phyloP scores from a whole-genome alignment of 164 flowering plant species.

The Liriodendron chinense region DNA sequence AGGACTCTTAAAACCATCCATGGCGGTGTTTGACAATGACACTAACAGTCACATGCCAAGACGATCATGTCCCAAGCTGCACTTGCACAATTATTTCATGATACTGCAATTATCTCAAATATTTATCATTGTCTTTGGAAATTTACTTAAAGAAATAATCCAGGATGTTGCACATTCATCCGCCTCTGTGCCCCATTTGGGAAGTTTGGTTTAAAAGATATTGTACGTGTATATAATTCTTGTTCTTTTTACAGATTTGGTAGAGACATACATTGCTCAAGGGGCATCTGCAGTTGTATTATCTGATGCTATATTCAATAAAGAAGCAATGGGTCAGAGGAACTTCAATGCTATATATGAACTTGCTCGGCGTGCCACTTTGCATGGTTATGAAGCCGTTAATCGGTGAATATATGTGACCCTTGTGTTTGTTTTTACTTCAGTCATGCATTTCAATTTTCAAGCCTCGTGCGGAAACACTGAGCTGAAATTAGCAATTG shows the following conservation, averaged over 20 bases:
- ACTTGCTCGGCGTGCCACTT: constrained; percentile 45
- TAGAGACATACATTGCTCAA: constrained; percentile 40
- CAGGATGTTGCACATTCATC: neutral
- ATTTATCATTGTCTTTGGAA: neutral
- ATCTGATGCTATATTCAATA: constrained; percentile 76
- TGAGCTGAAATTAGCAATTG: neutral
- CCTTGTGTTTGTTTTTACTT: neutral
- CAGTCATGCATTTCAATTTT: neutral
- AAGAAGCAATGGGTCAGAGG: constrained; percentile 46
- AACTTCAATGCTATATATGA: constrained; percentile 41
- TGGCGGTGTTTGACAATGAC: no score
- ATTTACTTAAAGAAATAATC: neutral
- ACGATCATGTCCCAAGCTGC: no score
- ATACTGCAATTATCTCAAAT: neutral
- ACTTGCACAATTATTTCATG: neutral
- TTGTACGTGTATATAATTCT: neutral
- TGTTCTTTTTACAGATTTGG: constrained; percentile 33
- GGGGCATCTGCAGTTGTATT: constrained; percentile 79
- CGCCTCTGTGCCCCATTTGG: neutral
- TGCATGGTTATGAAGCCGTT: constrained; percentile 38
- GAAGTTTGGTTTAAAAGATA: neutral
- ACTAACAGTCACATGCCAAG: no score
- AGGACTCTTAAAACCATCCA: no score
- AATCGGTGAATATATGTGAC: constrained; percentile 23
- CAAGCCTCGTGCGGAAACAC: no score